Percentiles rank a stretch among this genome's conserved stretches.
Evolutionary conservation across 2,329 filamentous ascomycete species (phyloP).

Genomic region (Alternaria postmessia): DNA sequence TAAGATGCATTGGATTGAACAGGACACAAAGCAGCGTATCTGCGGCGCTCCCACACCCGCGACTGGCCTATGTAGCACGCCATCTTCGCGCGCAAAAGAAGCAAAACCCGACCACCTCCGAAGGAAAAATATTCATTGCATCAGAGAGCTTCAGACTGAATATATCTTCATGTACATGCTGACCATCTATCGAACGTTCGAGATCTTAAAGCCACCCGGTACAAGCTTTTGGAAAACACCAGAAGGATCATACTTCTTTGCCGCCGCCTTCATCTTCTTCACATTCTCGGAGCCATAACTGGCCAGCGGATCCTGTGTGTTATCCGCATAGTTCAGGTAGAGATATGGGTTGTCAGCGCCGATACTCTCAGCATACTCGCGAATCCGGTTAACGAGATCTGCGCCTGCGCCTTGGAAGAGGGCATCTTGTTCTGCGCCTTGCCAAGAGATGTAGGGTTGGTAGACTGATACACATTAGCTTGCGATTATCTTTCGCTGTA

Average conservation of each 20-base stretch:
- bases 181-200: slow-evolving; percentile 9
- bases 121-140: neutral
- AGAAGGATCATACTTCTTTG: slow-evolving; percentile 31
- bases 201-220: slow-evolving; percentile 42
- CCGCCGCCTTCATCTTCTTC: slow-evolving; percentile 29
- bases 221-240: slow-evolving; percentile 37
- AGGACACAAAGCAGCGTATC: neutral
- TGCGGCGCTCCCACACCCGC: neutral
- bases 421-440: slow-evolving; percentile 29
- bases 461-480: slow-evolving; percentile 14
- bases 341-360: slow-evolving; percentile 35
- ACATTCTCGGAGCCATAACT: slow-evolving; percentile 33
- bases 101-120: too few species aligned
- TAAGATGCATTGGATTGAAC: too few species aligned
- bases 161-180: too few species aligned
- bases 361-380: slow-evolving; percentile 28
- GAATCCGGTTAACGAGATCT: slow-evolving; percentile 23
- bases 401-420: slow-evolving; percentile 30
- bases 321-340: slow-evolving; percentile 47
- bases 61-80: too few species aligned
- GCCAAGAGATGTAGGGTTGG: slow-evolving; percentile 32
- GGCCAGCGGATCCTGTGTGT: slow-evolving; percentile 28
- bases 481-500: neutral
- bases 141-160: neutral
- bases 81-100: neutral